Base-by-base conservation (phyloP, 768 basidiomycete genomes). In the Leccinum broughii region DNA sequence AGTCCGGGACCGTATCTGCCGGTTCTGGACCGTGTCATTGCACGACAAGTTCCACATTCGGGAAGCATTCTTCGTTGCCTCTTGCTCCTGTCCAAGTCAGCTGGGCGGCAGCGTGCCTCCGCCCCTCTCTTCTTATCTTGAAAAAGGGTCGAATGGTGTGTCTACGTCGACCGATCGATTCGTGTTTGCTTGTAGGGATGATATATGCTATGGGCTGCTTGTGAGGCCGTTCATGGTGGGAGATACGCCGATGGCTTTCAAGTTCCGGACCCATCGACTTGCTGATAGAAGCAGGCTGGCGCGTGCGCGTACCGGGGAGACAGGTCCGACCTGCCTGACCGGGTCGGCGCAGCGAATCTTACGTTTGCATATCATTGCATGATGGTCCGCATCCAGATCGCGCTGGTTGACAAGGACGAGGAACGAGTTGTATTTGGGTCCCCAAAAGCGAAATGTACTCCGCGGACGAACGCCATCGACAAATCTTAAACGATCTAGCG, bases 381-480 rank as follows among this genome's bases (percentile, higher is more conserved):
- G 13, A 14, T 35, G 62, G 52, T 59, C 57, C 32, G 24, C 57
- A 15, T 11, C 44, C 44, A 11, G 10, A 46, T 8, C 1, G 37
- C 37, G 37, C 15, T 15, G 8, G 20, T 24, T n/a, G 11, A 15
- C 17, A 55, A 55, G 20, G 49, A 14, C 49, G 3, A 22, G 13
- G 53, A 44, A 41, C 60, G 44, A 14, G 15, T 14, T 11, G 11
- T n/a, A 24, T 24, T 44, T 10, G 41, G n/a, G 41, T 35, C 37
- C n/a, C 49, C 37, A 44, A 20, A 41, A 22, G 20, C 17, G 22
- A 15, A 51, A 34, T 3, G 13, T 35, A 20, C 57, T 22, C 59
- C 58, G 58, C 58, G 58, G 59, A 60, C 22, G 4, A 34, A 15
- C n/a, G n/a, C 34, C 15, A 20, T 57, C 11, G 32, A 28, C 39